Base-by-base conservation (phyloP, 75 land plant species). In the Pinus albicaulis region DNA sequence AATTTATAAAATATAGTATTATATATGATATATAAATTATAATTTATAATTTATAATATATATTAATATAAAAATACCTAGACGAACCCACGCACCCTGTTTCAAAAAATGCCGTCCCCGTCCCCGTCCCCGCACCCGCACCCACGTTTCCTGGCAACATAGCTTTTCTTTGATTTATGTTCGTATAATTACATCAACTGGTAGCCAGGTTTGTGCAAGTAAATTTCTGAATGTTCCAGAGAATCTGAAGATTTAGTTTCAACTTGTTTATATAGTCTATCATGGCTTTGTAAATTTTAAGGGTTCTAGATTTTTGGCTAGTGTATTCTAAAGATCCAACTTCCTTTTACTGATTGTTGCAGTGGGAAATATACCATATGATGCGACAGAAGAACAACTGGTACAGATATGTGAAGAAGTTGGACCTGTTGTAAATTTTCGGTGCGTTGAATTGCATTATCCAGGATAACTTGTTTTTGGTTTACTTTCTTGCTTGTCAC, bases 281-380 rank as follows among this genome's bases (percentile, higher is more conserved):
- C 52, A 44, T 24, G 28, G 2, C 31, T 13, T 72, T 55, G 5
- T 7, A 72, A 20, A 48, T 55, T 24, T 20, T 23, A 7, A 71
- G 1, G 19, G 8, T 44, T 36, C 36, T 66, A 5, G 16, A 36
- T 66, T 31, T 5, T 68, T 68, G 20, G 44, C n/a, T 34, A 41
- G 20, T 20, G 20, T 24, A 55, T 72, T 72, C 28, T 25, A 3
- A 53, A 55, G 25, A 48, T 13, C 15, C 17, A 72, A 72, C 15
- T 72, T 55, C 57, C 44, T 72, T 23, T 53, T 53, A 72, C 24
- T 55, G 26, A 12, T 72, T 55, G 34, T 23, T 72, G 69, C 83
- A 95, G 98, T 95, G 60, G 98, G 98, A 68, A 96, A 96, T 73
- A 96, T 96, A 66, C 99, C 99, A 4, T 96, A 96, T 79, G 99